Base-by-base conservation (phyloP, 2,329 filamentous ascomycete species). In the Paraconiothyrium brasiliense region DNA sequence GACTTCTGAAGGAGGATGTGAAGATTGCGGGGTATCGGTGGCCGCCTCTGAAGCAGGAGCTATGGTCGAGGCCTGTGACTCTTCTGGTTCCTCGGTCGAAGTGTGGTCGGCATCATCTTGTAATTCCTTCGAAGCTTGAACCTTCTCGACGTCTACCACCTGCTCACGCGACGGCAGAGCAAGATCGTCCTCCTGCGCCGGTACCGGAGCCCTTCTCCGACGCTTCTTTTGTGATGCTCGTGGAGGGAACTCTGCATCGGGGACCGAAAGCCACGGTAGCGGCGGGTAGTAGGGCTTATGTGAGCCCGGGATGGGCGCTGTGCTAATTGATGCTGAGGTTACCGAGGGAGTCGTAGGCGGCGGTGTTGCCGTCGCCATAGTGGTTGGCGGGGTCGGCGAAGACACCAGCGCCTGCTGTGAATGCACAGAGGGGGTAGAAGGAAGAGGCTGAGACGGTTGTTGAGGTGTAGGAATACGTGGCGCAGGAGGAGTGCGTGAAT, bases 231-330 rank as follows among this genome's bases (percentile, higher is more conserved):
- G 78, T 14, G 82, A 80, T 52, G 81, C 80, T 70, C 83, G 81
- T 16, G 83, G 75, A 3, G 87, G 87, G 69, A 89, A 89, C 2
- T 82, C 77, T 35, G 77, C 77, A 22, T 85, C 83, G 16, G 84
- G 82, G 32, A 84, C 82, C 13, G 87, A 89, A 37, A 87, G 81
- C 87, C 87, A 89, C 11, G 87, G 87, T 22, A 89, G 77, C 13
- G 81, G 79, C 61, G 85, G 83, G 62, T 82, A 81, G 71, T 82
- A 87, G 1, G 84, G 83, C 71, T 79, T 81, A 55, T 69, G 69
- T 8, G 68, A 65, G 9, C 71, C 64, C 27, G 71, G 71, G 16
- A 71, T 68, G 4, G 59, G 62, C 30, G 61, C 59, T 10, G 67
- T 50, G 10, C 62, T 50, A 43, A 62, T 62, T 14, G 67, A 46